Evolutionary conservation across 805 yeast genomes (phyloP).

Genomic region (Lachancea lanzarotensis): DNA sequence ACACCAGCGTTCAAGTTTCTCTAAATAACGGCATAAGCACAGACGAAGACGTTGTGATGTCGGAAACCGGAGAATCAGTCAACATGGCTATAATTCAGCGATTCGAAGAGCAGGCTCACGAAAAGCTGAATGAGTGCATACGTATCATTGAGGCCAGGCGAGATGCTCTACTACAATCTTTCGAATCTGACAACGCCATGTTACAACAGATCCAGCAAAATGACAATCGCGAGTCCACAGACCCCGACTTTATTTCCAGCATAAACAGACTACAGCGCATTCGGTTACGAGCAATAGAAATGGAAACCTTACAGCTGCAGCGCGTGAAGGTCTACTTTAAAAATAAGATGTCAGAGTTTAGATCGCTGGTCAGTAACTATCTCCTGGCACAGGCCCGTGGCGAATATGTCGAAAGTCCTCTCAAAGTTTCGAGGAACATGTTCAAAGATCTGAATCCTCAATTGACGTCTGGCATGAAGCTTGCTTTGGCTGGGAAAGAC

Average conservation of each 20-base stretch:
- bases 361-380: conserved; percentile 22
- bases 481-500: conserved; percentile 7
- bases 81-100: conserved; percentile 12
- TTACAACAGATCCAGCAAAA: conserved; percentile 17
- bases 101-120: conserved; percentile 23
- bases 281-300: conserved; percentile 29
- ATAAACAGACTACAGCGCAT: conserved; percentile 27
- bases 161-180: conserved; percentile 19
- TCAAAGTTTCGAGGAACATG: conserved; percentile 12
- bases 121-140: conserved; percentile 22
- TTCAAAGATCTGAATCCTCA: conserved; percentile 19
- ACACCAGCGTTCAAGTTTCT: neutral
- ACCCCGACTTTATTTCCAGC: conserved; percentile 9
- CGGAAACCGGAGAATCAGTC: conserved; percentile 15
- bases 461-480: conserved; percentile 13
- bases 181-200: conserved; percentile 20
- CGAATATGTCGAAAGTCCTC: conserved; percentile 18
- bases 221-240: conserved; percentile 2
- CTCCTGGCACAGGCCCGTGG: conserved; percentile 16
- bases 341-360: conserved; percentile 24
- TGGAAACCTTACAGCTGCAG: conserved; percentile 28
- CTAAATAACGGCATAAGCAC: neutral
- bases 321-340: conserved; percentile 20
- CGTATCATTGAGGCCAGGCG: conserved; percentile 24
- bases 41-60: conserved; percentile 12